Evolutionary conservation across 1,139 yeast species (phyloP), one percentile per base, ranked within the genome.

Genomic region (Debaryomyces fabryi): DNA sequence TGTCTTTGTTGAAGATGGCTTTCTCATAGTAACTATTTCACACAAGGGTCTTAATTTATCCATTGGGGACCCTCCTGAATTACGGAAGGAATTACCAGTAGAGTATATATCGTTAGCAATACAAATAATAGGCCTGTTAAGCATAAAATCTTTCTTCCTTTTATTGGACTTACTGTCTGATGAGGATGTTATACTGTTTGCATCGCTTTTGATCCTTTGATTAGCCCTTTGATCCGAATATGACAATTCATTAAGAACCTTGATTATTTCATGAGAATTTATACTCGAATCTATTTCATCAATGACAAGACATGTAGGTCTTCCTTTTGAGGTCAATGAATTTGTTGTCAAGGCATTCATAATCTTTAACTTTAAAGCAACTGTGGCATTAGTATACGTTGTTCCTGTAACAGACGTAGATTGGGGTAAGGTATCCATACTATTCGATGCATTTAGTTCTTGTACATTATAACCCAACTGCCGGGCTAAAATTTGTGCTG

Each of bases 271-370:
- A 42, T 59, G 57, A 39, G 78, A 69, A 59, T 92, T 96, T 0
- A 85, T 75, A n/a, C 90, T 86, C 3, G 97, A 96, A 59, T 93
- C 99, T 38, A 93, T 79, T 63, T 93, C 98, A 66, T 93, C 98
- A 7, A 92, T 87, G 2, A 93, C 76, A 12, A 91, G 71, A 62
- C 96, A 90, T 0, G 88, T 82, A 0, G 97, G 96, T 50, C 78
- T 83, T 1, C 85, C 83, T 35, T 60, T 56, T 3, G 71, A 59
- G 7, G 81, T 76, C 49, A 83, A 78, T 4, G 85, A 77, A 52
- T 85, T 84, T 20, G 88, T 79, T 7, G 85, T 83, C 46, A 91
- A 70, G 0, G 95, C 86, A 56, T 85, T 87, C 27, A 71, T 71
- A n/a, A 93, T 79, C 58, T 85, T 86, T 46, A 72, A 58, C 49